These are phyloP conservation scores for Tulasnella sp. DNA, from an alignment of 768 basidiomycete species.

Conservation along the genomic window DNA sequence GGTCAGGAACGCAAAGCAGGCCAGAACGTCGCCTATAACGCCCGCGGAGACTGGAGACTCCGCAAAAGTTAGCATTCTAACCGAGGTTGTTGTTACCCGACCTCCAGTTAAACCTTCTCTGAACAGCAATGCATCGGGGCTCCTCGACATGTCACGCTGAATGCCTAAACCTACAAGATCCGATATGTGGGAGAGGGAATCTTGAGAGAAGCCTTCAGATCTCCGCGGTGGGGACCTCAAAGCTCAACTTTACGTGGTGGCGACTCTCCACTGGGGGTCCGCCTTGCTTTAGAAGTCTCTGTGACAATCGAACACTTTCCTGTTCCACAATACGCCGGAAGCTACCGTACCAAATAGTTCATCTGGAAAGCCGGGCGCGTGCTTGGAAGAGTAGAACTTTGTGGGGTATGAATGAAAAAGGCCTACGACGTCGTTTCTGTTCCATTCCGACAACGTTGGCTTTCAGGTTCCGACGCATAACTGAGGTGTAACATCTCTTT, in stretches of 20 bases:
- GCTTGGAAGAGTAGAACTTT: not conserved
- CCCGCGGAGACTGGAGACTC: not conserved
- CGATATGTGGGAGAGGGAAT: not conserved
- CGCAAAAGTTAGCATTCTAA: not conserved
- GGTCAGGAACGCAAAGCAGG: not conserved
- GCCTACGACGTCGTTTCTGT: not conserved
- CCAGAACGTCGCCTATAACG: not conserved
- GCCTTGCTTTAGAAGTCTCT: not conserved
- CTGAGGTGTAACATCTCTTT: not conserved
- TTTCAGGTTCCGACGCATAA: not conserved
- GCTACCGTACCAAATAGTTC: not conserved
- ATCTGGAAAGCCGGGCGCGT: not conserved
- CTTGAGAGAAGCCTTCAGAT: too few relatives aligned
- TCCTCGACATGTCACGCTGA: not conserved
- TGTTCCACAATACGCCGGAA: not conserved
- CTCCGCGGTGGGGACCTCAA: not conserved
- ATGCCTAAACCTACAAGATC: not conserved
- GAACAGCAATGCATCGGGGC: not conserved
- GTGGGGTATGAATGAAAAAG: constrained; percentile 1
- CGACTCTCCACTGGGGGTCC: not conserved
- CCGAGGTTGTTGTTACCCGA: constrained; percentile 1
- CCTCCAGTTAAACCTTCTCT: not conserved
- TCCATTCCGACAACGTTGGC: not conserved
- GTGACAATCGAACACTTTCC: not conserved
- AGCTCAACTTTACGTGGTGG: not conserved